Percentiles rank a stretch among this genome's conserved stretches.
Evolutionary conservation across 2,329 filamentous ascomycete species (phyloP).

Genomic region (Sclerotinia minor): DNA sequence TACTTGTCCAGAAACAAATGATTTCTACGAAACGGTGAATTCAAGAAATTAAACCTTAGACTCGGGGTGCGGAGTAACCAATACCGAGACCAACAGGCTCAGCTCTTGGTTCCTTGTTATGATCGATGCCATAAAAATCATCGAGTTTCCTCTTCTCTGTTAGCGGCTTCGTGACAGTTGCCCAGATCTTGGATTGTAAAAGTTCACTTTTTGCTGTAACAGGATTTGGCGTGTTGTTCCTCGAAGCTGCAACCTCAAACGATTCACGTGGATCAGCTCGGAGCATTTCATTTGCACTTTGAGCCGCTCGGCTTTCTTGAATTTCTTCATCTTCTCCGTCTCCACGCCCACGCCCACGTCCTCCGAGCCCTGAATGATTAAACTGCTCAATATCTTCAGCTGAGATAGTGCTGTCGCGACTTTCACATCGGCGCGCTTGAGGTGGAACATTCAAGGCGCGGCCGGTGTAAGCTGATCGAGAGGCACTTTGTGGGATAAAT

Average conservation of each 20-base stretch:
- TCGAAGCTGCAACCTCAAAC: conserved; percentile 41
- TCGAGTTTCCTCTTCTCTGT: conserved; percentile 43
- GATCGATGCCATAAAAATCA: conserved; percentile 26
- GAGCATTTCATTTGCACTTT: conserved; percentile 73
- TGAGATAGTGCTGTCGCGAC: conserved; percentile 84
- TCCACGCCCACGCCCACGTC: conserved; percentile 41
- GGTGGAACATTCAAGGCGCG: conserved; percentile 31
- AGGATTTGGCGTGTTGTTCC: conserved; percentile 43
- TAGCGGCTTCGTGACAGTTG: conserved; percentile 56
- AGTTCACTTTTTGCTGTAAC: conserved; percentile 45
- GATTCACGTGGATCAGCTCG: conserved; percentile 54
- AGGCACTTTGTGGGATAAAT: conserved; percentile 61
- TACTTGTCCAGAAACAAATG: neutral
- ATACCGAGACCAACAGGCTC: conserved; percentile 58
- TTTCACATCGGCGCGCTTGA: conserved; percentile 63
- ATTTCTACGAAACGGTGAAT: neutral
- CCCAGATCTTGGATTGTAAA: conserved; percentile 64
- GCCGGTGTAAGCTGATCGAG: conserved; percentile 46
- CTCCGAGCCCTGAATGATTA: conserved; percentile 50
- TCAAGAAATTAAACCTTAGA: conserved; percentile 6
- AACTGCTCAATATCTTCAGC: conserved; percentile 59
- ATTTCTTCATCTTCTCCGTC: conserved; percentile 59
- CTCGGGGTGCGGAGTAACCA: conserved; percentile 40
- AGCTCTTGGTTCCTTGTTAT: conserved; percentile 52
- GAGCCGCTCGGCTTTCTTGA: conserved; percentile 73